Evolutionary conservation across 2,329 filamentous ascomycete species (phyloP).

Genomic region (Colletotrichum musicola): DNA sequence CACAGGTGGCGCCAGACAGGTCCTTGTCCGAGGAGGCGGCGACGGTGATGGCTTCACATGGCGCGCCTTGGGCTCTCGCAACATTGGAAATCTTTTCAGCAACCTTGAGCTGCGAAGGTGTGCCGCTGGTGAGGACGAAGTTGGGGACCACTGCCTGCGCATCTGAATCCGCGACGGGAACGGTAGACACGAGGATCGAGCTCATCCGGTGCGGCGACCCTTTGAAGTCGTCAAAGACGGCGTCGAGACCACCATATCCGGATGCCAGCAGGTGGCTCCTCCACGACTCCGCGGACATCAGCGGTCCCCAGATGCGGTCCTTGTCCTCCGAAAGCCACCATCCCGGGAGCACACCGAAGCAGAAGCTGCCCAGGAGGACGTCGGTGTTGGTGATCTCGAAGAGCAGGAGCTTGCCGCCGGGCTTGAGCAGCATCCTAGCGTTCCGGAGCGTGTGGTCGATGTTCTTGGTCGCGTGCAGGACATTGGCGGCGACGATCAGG

Average conservation of each 20-base stretch:
- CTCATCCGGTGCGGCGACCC: conserved; percentile 35
- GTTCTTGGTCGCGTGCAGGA: conserved; percentile 47
- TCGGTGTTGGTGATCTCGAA: conserved; percentile 45
- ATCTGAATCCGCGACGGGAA: conserved; percentile 5
- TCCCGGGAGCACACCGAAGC: conserved; percentile 47
- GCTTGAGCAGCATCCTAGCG: conserved; percentile 44
- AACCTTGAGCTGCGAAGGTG: conserved; percentile 2
- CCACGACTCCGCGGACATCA: conserved; percentile 45
- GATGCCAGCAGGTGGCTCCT: conserved; percentile 34
- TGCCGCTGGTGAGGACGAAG: conserved; percentile 14
- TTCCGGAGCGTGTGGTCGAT: conserved; percentile 45
- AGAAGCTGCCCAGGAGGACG: conserved; percentile 39
- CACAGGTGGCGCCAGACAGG: conserved; percentile 38
- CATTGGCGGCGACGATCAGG: conserved; percentile 48
- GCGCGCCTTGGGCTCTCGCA: background rate
- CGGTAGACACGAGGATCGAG: conserved; percentile 42
- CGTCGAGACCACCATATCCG: conserved; percentile 43
- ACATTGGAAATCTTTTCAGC: conserved; percentile 4
- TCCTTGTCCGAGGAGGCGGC: conserved; percentile 24
- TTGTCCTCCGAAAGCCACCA: conserved; percentile 49
- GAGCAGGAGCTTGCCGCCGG: conserved; percentile 48
- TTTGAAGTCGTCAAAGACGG: conserved; percentile 43
- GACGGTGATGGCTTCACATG: conserved; percentile 3
- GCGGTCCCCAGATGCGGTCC: conserved; percentile 43
- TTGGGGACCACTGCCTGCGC: background rate